These are phyloP conservation scores for Candida ovalis DNA, from an alignment of 805 yeast genomes.

Conservation along the genomic window DNA sequence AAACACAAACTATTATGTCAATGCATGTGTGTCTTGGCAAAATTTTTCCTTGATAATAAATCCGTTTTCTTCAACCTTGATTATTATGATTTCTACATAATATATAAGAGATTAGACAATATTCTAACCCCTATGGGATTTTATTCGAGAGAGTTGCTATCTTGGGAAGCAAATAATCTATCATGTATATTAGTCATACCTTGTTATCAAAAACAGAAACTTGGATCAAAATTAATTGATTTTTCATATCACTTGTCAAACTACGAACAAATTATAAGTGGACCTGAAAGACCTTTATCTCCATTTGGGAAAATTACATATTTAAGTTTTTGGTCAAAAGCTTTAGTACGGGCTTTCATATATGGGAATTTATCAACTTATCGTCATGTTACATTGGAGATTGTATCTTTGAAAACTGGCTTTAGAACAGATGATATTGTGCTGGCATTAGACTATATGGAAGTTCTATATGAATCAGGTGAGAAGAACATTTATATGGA, in stretches of 20 bases:
- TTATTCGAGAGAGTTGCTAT: slow-evolving; percentile 80
- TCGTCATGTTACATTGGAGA: slow-evolving; percentile 38
- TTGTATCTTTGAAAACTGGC: slow-evolving; percentile 55
- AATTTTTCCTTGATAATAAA: slow-evolving; percentile 84
- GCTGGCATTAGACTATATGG: slow-evolving; percentile 56
- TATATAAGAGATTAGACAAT: slow-evolving; percentile 48
- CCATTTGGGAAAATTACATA: slow-evolving; percentile 76
- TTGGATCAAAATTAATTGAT: slow-evolving; percentile 79
- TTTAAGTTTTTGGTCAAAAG: slow-evolving; percentile 68
- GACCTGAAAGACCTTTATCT: slow-evolving; percentile 91
- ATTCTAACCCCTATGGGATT: slow-evolving; percentile 73
- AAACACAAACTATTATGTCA: slow-evolving; percentile 70
- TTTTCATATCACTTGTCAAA: slow-evolving; percentile 77
- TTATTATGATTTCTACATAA: slow-evolving; percentile 73
- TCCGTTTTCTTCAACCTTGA: slow-evolving; percentile 80
- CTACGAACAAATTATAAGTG: slow-evolving; percentile 61
- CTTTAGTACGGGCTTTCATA: slow-evolving; percentile 41
- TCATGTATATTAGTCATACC: slow-evolving; percentile 93
- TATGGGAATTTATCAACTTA: slow-evolving; percentile 35
- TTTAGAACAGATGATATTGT: slow-evolving; percentile 60
- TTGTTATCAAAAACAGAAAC: slow-evolving; percentile 74
- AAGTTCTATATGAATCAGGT: slow-evolving; percentile 33
- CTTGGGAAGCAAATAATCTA: slow-evolving; percentile 78
- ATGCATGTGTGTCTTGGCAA: slow-evolving; percentile 77
- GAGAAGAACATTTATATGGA: slow-evolving; percentile 24